Conservation (phyloP, 306 rosid genomes). For the Trifolium subterraneum region DNA sequence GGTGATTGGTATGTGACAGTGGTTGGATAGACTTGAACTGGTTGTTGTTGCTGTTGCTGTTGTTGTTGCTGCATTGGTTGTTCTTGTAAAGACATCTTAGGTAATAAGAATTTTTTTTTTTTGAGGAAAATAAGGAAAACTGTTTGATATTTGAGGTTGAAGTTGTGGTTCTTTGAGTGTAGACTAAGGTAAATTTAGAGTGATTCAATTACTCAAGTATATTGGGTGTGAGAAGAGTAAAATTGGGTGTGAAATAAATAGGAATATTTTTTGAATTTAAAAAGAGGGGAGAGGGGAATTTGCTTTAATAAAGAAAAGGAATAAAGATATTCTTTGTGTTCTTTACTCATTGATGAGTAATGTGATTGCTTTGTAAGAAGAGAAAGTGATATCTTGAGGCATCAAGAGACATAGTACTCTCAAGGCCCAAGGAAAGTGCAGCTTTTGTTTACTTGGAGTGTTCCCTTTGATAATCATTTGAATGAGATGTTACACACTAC, state of each 20-base stretch:
- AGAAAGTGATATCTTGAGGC: constrained; percentile 75
- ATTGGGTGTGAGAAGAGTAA: constrained; percentile 41
- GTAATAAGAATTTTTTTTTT: constrained; percentile 30
- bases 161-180: constrained; percentile 71
- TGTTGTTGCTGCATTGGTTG: constrained; percentile 63
- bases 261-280: constrained; percentile 48
- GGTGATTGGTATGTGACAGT: constrained; percentile 54
- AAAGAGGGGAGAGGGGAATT: constrained; percentile 51
- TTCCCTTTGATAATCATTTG: constrained; percentile 47
- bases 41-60: constrained; percentile 63
- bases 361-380: constrained; percentile 68
- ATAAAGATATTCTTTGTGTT: constrained; percentile 60
- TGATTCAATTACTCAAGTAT: constrained; percentile 55
- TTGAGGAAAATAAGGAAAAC: constrained; percentile 1
- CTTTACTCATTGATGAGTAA: constrained; percentile 48
- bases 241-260: constrained; percentile 40
- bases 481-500: constrained; percentile 23
- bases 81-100: constrained; percentile 60
- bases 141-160: constrained; percentile 42
- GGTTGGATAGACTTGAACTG: constrained; percentile 72
- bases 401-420: constrained; percentile 42
- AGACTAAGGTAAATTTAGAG: constrained; percentile 48
- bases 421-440: constrained; percentile 54
- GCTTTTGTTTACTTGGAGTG: constrained; percentile 51
- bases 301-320: constrained; percentile 69